Evolutionary conservation across 257 asterid genomes (phyloP), one percentile per base, ranked within the genome.

Genomic region (Coffea canephora): DNA sequence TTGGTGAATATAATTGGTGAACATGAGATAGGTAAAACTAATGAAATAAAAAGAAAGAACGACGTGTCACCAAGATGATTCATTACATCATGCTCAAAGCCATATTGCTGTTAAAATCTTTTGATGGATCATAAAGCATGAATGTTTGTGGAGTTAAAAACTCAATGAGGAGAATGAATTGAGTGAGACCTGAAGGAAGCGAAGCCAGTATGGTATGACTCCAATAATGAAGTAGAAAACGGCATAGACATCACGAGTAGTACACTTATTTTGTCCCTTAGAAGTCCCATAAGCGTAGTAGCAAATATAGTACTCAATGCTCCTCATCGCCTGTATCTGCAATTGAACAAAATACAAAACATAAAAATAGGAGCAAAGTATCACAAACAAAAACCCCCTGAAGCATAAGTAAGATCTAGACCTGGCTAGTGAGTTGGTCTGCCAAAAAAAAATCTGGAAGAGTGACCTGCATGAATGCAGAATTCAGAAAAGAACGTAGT

Each of bases 351-450:
- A 36, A 76, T 18, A 13, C 25, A 43, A n/a, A 59, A 39, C 18
- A 31, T 12, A n/a, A 41, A 76, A n/a, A n/a, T 23, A 39, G 25
- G 31, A 43, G 61, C 8, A 59, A 59, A 6, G 59, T 59, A 39
- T 55, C 48, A 75, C 14, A 23, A 14, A 1, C 48, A 1, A 11
- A 1, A 0, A 41, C 34, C 62, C 19, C 55, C 62, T 50, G 68
- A 78, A 57, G 6, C 71, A 73, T 66, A 36, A 80, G 73, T 59
- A 70, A 71, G 71, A 72, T 64, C 79, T 18, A 71, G 67, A 93
- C 98, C 96, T 93, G 97, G 89, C 97, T 92, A 36, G 97, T 92
- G 45, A 92, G 84, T 76, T 92, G 97, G 84, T 92, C 97, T 21
- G 92, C 97, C 87, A 92, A 83, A 84, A 92, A 92, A 81, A 88